Evolutionary conservation across 2,329 filamentous ascomycete species (phyloP).

Genomic region (Trichoderma arundinaceum): DNA sequence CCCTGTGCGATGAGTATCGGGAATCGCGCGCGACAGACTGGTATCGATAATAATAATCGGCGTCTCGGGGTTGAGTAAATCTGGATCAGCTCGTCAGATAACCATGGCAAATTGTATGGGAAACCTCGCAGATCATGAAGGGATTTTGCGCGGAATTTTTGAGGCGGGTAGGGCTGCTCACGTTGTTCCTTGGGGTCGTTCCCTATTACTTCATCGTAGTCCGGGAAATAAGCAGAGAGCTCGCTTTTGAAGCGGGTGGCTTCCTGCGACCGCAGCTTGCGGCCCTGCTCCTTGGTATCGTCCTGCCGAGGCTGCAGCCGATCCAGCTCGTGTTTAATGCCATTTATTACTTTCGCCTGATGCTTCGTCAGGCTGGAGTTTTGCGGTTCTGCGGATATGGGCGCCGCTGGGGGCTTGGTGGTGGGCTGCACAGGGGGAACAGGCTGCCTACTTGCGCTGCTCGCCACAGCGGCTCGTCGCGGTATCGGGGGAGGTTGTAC

Average conservation of each 20-base stretch:
- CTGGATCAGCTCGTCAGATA: conserved; percentile 51
- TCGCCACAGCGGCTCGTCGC: conserved; percentile 35
- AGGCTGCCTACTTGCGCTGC: conserved; percentile 24
- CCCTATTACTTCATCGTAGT: conserved; percentile 93
- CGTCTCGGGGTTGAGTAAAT: conserved; percentile 74
- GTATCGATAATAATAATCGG: conserved; percentile 73
- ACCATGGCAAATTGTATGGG: background rate
- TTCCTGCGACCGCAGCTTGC: conserved; percentile 84
- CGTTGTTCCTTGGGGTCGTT: conserved; percentile 80
- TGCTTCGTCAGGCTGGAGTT: conserved; percentile 53
- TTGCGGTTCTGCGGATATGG: conserved; percentile 35
- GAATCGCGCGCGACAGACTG: conserved; percentile 41
- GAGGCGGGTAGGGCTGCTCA: conserved; percentile 51
- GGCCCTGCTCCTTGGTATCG: conserved; percentile 65
- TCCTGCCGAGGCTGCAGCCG: conserved; percentile 56
- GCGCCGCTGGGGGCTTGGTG: conserved; percentile 36
- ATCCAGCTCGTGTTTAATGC: conserved; percentile 66
- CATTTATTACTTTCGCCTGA: conserved; percentile 64
- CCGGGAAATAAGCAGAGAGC: conserved; percentile 85
- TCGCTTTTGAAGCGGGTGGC: conserved; percentile 89
- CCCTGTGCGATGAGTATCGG: conserved; percentile 39
- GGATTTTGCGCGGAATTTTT: background rate
- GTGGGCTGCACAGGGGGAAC: conserved; percentile 29
- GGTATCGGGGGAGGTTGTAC: conserved; percentile 39
- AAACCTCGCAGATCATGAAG: background rate